Evolutionary conservation across 2,329 filamentous ascomycete species (phyloP), one percentile per base, ranked within the genome.

Genomic region (Xylariaceae sp.): DNA sequence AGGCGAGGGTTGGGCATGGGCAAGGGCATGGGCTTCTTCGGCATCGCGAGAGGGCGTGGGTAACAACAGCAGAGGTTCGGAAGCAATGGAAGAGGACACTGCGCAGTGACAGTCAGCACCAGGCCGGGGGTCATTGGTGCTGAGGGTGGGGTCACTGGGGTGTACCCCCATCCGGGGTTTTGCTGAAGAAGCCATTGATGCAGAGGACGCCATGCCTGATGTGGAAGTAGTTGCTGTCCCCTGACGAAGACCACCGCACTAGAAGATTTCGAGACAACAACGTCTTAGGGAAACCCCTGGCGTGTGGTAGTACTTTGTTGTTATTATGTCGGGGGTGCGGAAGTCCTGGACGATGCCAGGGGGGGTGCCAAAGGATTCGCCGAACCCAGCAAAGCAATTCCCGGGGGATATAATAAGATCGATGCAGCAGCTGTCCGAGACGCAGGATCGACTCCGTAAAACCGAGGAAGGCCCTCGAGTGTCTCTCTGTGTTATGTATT

Each of bases 101-200:
- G 36, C 47, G 41, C 46, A 33, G n/a, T n/a, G n/a, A n/a, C n/a
- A n/a, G 46, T 42, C 40, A 37, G 47, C 41, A 39, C 56, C 47
- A 40, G 41, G 56, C 55, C 44, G 57, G 59, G 34, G 40, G n/a
- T 36, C 26, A 33, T 24, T 43, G 31, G 31, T 40, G 38, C 43
- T 46, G 36, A 50, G 50, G 26, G 40, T 41, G 41, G 46, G n/a
- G n/a, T n/a, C n/a, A n/a, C n/a, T n/a, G n/a, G n/a, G 46, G 43
- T 52, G 52, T 33, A 50, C 48, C 38, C 44, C 53, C 48, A 52
- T 54, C 24, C 44, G 30, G 34, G 36, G 18, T 38, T 5, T 14
- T 21, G 14, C 46, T 11, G 21, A 11, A 11, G 21, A 24, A 11
- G 21, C 21, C 21, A 6, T 11, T 24, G 11, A 24, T 11, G 21